phyloP scores from a whole-genome alignment of 208 protist species.

The Wallacemonas sp. region DNA sequence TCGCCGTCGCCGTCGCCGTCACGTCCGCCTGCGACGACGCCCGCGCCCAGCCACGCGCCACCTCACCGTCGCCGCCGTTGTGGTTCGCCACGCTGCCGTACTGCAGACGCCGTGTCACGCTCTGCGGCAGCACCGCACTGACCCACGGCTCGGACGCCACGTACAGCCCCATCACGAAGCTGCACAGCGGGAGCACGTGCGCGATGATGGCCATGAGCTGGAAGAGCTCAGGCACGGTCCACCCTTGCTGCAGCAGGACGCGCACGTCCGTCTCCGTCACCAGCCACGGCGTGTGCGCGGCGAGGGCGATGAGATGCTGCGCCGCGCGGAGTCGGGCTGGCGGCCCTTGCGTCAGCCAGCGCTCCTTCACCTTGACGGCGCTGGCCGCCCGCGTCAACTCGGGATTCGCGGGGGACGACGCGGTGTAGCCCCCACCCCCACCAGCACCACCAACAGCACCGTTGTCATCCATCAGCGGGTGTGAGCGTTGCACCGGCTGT shows the following conservation, averaged over 20 bases:
- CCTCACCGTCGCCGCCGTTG: neutral
- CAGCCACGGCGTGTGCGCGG: slow-evolving; percentile 79
- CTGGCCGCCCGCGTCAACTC: neutral
- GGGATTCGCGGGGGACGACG: neutral
- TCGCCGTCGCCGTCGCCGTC: neutral
- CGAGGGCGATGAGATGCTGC: slow-evolving; percentile 73
- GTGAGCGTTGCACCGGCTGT: neutral
- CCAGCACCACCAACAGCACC: neutral
- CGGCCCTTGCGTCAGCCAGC: slow-evolving; percentile 66
- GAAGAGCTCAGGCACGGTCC: slow-evolving; percentile 82
- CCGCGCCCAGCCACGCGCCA: too few relatives aligned
- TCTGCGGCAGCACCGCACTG: slow-evolving; percentile 50
- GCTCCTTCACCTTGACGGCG: slow-evolving; percentile 19
- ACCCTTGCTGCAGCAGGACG: slow-evolving; percentile 41
- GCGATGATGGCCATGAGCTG: slow-evolving; percentile 70
- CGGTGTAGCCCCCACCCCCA: neutral
- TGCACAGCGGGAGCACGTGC: slow-evolving; percentile 68
- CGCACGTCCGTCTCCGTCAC: slow-evolving; percentile 51
- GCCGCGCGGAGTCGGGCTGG: slow-evolving; percentile 52
- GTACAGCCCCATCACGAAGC: slow-evolving; percentile 78
- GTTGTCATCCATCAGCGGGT: neutral
- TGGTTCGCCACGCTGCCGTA: slow-evolving; percentile 24
- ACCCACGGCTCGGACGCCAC: slow-evolving; percentile 75
- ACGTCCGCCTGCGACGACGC: neutral
- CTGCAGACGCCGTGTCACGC: slow-evolving; percentile 29